Evolutionary conservation across 768 basidiomycete species (phyloP), one percentile per base, ranked within the genome.

Genomic region (Calocera cornea): DNA sequence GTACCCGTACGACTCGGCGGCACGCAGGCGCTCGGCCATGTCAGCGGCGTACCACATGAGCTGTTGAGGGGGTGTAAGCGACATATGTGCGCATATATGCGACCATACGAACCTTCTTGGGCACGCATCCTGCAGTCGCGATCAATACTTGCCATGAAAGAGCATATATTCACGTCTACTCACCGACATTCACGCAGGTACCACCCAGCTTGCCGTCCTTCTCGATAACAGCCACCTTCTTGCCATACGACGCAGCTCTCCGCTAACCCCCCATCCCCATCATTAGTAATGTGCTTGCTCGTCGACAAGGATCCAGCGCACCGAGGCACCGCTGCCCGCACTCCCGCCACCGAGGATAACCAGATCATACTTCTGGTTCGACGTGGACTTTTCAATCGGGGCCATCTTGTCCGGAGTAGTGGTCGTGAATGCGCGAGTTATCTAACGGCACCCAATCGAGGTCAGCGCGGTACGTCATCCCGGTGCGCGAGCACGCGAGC

Each of bases 31-130:
- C 73, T 98, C 95, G 34, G 88, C 87, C 67, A 92, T 79, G 77
- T 95, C 92, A 31, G 91, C 90, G 41, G 92, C 92, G 70, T 94
- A 89, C 95, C 95, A 99, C 95, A 98, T 98, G 66, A 99, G 87
- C 92, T 95, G 67, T 66, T 68, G 34, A 65, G 41, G 16, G 40
- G n/a, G 64, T 24, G 34, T 31, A 41, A n/a, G 36, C 19, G 31
- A 47, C 12, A 34, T 17, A 54, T 31, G 41, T 19, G 16, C 14
- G 17, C 34, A 64, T 36, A 60, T 22, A 64, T 33, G 49, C 49
- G 40, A 16, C 29, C 29, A 1, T 33, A 72, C 79, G 63, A 64
- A 86, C 92, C 82, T 97, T 99, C 80, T 99, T 99, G 17, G 97
- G 97, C 3, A 99, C 93, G 79, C 95, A 97, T 73, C 93, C 92